Conservation (phyloP, 768 basidiomycete species). For the Lactarius psammicola region DNA sequence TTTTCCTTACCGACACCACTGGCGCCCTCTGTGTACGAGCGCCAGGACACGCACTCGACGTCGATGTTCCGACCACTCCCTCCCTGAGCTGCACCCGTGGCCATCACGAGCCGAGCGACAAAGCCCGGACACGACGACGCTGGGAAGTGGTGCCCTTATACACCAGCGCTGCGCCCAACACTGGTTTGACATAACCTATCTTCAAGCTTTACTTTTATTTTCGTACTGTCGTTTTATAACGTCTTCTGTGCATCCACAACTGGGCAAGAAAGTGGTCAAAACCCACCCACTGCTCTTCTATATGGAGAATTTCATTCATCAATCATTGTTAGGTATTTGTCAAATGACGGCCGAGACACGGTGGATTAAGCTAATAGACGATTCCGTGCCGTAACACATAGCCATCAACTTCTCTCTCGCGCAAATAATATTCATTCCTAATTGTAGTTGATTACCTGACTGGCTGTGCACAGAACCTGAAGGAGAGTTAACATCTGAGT, state of each 20-base stretch:
- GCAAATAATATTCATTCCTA: neutral
- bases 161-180: slow-evolving; percentile 21
- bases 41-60: slow-evolving; percentile 45
- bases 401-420: neutral
- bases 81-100: slow-evolving; percentile 32
- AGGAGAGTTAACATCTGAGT: neutral
- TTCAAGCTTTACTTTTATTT: too few species aligned
- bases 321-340: too few species aligned
- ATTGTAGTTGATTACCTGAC: neutral
- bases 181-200: neutral
- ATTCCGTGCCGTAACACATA: neutral
- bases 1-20: slow-evolving; percentile 78
- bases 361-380: neutral
- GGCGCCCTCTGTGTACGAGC: too few species aligned
- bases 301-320: too few species aligned
- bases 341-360: neutral
- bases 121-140: slow-evolving; percentile 42
- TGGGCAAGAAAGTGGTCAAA: too few species aligned
- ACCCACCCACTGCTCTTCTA: too few species aligned
- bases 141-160: slow-evolving; percentile 52
- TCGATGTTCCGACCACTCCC: slow-evolving; percentile 54
- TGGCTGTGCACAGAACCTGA: slow-evolving; percentile 7
- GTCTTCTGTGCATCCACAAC: too few species aligned
- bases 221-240: too few species aligned
- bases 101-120: slow-evolving; percentile 34